Evolutionary conservation across 306 rosid species (phyloP).

Genomic region (Castanospermum australe): DNA sequence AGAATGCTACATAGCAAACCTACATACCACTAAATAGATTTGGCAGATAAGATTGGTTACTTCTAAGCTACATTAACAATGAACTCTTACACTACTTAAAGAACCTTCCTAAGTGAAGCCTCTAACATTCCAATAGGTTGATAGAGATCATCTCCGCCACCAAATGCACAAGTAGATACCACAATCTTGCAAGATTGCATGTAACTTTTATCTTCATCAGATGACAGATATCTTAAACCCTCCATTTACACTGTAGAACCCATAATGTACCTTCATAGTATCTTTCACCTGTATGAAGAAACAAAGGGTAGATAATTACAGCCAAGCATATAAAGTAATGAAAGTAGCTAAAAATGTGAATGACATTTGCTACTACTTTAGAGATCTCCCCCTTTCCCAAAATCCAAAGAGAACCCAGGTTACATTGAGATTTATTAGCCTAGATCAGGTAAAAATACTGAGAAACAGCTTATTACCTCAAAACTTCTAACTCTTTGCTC

Average conservation of each 20-base stretch:
- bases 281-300: slow-evolving; percentile 59
- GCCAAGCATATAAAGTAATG: slow-evolving; percentile 11
- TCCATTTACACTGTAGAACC: slow-evolving; percentile 74
- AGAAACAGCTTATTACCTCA: slow-evolving; percentile 61
- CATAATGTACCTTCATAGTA: slow-evolving; percentile 70
- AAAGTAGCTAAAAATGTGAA: background rate
- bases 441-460: slow-evolving; percentile 15
- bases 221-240: slow-evolving; percentile 76
- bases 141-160: slow-evolving; percentile 99
- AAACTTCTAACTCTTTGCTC: slow-evolving; percentile 69
- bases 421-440: background rate
- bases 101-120: slow-evolving; percentile 76
- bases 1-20: slow-evolving; percentile 95
- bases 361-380: background rate
- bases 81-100: slow-evolving; percentile 24
- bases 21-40: slow-evolving; percentile 50
- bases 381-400: background rate
- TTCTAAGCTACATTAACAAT: slow-evolving; percentile 7
- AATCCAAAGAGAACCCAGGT: background rate
- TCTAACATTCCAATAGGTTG: slow-evolving; percentile 93
- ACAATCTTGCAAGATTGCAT: slow-evolving; percentile 72
- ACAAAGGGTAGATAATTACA: slow-evolving; percentile 25
- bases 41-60: slow-evolving; percentile 41
- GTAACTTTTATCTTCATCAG: slow-evolving; percentile 63
- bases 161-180: slow-evolving; percentile 96